Evolutionary conservation across 352 stramenopile species (phyloP), one percentile per base, ranked within the genome.

Genomic region (Phytophthora sojae): DNA sequence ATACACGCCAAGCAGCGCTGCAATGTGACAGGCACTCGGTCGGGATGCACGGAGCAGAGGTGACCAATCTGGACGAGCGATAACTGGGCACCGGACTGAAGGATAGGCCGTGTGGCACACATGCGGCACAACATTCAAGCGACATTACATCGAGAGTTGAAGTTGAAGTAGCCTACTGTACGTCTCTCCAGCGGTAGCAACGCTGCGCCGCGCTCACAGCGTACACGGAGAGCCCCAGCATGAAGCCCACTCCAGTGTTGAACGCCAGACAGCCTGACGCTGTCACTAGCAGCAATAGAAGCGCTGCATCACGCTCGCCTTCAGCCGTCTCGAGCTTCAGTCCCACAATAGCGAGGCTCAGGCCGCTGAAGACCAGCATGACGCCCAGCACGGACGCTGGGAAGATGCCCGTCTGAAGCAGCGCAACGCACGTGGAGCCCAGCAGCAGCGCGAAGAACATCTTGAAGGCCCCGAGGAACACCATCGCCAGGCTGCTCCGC

Each of bases 401-500:
- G 59, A 90, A 90, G 59, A 90, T 80, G 32, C 82, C 82, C 3
- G 72, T 81, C 45, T 88, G 82, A 14, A 90, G 72, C 54, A 90
- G 64, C 47, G 70, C 65, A n/a, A 91, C 79, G 29, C 79, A 89
- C 64, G 83, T 86, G 9, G 84, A 89, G 44, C 93, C 93, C 35
- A 98, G 90, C 17, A 98, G 82, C 25, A 98, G 66, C n/a, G 91
- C 88, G 55, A 98, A 80, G 17, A 89, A 73, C n/a, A 98, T 75
- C 80, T 99, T 99, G 60, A 93, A 83, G 2, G 65, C 25, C 11
- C 96, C 96, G 3, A 99, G 80, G 61, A 98, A 86, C 1, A 96
- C 76, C 73, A 99, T 96, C 11, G 93, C 86, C 19, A 97, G 80
- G 64, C 92, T 97, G 70, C 90, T 95, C 42, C 92, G 83, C 2